Conservation (phyloP, 148 eudicot species). For the Chenopodium berlandieri region DNA sequence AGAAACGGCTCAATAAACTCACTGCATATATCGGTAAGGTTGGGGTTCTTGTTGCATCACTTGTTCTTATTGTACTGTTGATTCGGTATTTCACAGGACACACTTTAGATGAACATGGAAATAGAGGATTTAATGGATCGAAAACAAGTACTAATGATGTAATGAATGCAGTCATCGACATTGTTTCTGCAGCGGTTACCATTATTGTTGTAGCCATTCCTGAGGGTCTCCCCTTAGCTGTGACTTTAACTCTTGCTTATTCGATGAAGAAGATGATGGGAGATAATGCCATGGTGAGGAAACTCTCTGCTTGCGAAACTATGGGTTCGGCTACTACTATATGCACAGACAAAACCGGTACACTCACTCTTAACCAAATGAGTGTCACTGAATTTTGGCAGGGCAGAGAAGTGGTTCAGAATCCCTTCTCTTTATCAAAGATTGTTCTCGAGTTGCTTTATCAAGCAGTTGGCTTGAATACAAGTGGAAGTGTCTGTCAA, state of each 20-base stretch:
- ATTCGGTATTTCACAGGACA: slow-evolving; percentile 8
- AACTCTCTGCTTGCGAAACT: slow-evolving; percentile 98
- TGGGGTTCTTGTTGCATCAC: slow-evolving; percentile 22
- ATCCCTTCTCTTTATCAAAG: neutral
- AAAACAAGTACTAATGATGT: slow-evolving; percentile 22
- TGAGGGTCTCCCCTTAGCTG: slow-evolving; percentile 28
- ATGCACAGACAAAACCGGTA: slow-evolving; percentile 98
- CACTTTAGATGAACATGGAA: slow-evolving; percentile 1
- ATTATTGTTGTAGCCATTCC: slow-evolving; percentile 32
- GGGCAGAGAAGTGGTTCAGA: slow-evolving; percentile 9
- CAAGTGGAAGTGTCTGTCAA: slow-evolving; percentile 28
- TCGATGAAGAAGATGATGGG: slow-evolving; percentile 27
- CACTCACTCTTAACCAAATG: slow-evolving; percentile 81
- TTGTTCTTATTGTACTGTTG: slow-evolving; percentile 16
- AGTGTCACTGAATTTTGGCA: slow-evolving; percentile 27
- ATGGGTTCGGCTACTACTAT: slow-evolving; percentile 99
- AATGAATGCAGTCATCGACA: slow-evolving; percentile 25
- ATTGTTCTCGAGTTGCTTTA: slow-evolving; percentile 12
- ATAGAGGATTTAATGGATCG: slow-evolving; percentile 7
- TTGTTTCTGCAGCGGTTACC: slow-evolving; percentile 25
- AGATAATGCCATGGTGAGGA: slow-evolving; percentile 48
- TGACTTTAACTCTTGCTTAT: slow-evolving; percentile 30
- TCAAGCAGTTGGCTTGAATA: slow-evolving; percentile 28
- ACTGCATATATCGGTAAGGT: slow-evolving; percentile 26
- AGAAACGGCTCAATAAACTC: slow-evolving; percentile 24